These are phyloP conservation scores for Aspergillus homomorphus DNA, from an alignment of 495 filamentous ascomycete species.

Conservation along the genomic window DNA sequence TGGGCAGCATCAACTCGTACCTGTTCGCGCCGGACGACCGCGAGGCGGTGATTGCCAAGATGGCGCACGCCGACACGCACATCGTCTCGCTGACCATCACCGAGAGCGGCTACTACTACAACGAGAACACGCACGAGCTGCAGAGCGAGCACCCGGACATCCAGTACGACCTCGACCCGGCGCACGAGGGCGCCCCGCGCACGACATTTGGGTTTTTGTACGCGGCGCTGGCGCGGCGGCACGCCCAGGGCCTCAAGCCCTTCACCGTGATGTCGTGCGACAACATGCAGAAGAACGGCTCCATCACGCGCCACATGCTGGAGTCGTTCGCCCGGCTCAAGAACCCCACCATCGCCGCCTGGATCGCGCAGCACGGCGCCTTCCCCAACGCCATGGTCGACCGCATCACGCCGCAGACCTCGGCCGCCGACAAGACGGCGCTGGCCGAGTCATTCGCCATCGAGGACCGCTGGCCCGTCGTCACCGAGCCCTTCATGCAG, in stretches of 20 bases:
- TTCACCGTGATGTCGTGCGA: conserved; percentile 52
- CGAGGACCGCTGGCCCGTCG: conserved; percentile 46
- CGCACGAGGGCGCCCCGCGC: conserved; percentile 36
- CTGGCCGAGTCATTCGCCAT: conserved; percentile 41
- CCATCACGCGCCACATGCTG: conserved; percentile 50
- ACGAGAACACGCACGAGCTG: conserved; percentile 50
- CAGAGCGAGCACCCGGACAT: conserved; percentile 46
- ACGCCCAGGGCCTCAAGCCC: conserved; percentile 40
- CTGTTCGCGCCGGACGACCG: conserved; percentile 46
- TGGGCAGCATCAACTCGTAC: conserved; percentile 51
- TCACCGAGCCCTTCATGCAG: conserved; percentile 50
- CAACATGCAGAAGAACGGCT: conserved; percentile 52
- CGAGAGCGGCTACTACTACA: conserved; percentile 52
- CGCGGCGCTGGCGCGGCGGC: conserved; percentile 41
- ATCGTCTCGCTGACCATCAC: conserved; percentile 52
- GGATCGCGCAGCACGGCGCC: conserved; percentile 39
- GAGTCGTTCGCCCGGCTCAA: conserved; percentile 41
- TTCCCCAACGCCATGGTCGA: conserved; percentile 54
- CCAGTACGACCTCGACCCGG: conserved; percentile 40
- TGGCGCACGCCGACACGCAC: conserved; percentile 49
- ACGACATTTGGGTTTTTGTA: conserved; percentile 51
- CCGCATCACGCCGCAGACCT: conserved; percentile 48
- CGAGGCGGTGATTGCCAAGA: conserved; percentile 47
- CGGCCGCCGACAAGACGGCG: conserved; percentile 32
- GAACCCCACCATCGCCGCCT: conserved; percentile 42